These are phyloP conservation scores for Hygrophoropsis aurantiaca DNA, from an alignment of 768 basidiomycete genomes.

Conservation along the genomic window DNA sequence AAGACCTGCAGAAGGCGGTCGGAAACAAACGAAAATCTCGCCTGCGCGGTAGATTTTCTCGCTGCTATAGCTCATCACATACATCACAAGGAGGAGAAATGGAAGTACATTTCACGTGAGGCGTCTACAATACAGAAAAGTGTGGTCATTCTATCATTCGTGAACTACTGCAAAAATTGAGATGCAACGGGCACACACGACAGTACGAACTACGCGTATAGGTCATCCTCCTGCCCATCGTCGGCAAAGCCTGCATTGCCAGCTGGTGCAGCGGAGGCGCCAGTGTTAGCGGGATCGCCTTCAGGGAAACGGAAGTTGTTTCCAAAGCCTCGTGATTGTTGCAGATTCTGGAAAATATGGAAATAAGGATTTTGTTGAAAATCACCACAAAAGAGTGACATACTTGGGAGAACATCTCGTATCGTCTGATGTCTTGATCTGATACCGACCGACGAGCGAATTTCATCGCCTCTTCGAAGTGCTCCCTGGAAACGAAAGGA, in stretches of 20 bases:
- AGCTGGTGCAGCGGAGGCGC: slow-evolving; percentile 40
- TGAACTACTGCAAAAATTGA: no score
- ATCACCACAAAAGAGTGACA: slow-evolving; percentile 15
- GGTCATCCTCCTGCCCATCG: slow-evolving; percentile 85
- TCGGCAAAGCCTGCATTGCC: slow-evolving; percentile 82
- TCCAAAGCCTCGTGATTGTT: slow-evolving; percentile 90
- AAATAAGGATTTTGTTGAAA: slow-evolving; percentile 9
- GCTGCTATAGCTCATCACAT: no score
- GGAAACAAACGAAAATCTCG: no score
- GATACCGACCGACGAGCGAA: slow-evolving; percentile 96
- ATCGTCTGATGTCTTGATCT: slow-evolving; percentile 93
- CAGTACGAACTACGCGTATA: slow-evolving; percentile 68
- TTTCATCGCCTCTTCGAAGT: slow-evolving; percentile 99
- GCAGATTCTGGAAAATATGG: slow-evolving; percentile 61
- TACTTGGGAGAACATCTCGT: slow-evolving; percentile 97
- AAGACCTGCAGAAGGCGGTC: no score
- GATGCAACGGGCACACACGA: not conserved
- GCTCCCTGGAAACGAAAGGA: slow-evolving; percentile 54
- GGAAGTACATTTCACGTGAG: no score
- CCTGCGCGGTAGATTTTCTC: no score
- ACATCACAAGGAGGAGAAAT: no score
- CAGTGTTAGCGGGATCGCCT: slow-evolving; percentile 38
- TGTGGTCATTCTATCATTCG: no score
- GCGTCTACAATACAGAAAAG: no score
- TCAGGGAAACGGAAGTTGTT: slow-evolving; percentile 99